Base-by-base conservation (phyloP, 169 alveolate genomes). In the Sarcocystis neurona region DNA sequence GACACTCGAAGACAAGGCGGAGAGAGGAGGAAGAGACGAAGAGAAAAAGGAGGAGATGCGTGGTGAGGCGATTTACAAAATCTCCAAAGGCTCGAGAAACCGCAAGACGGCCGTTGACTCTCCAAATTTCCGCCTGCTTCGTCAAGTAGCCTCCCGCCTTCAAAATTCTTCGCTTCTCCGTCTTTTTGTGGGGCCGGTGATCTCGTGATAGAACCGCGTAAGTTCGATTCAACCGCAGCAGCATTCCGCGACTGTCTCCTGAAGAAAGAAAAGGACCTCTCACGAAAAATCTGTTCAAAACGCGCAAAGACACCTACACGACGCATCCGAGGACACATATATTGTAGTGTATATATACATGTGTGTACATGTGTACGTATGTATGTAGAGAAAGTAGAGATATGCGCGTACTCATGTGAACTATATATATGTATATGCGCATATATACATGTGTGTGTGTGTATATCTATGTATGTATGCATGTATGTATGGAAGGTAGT, bases 41-140 rank as follows among this genome's bases (percentile, higher is more conserved):
- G 12, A 23, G 23, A 53, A 15, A 53, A 53, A 15, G 30, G 30
- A 12, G 12, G 66, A 23, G 23, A 12, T 53, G 30, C 23, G 30
- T 23, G 66, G 23, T 53, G 66, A 15, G 66, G 12, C 37, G 15
- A 39, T 82, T 66, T 32, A 85, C 90, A 46, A 68, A 68, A 56
- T 85, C 90, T 47, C 90, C 90, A n/a, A 85, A 85, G 46, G 78
- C 70, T 23, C 90, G 74, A 1, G 90, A 85, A n/a, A 85, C 56
- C 0, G 90, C 78, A 8, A 85, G 84, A 1, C 74, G 50, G 0
- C 90, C 90, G 12, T 85, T 84, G 8, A 85, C 90, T 15, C 90
- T 47, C 75, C 37, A 85, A 0, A 85, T 84, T 60, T 43, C 78
- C 48, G 63, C 34, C 39, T 56, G 43, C 2, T 56, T 34, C 58